Conservation (phyloP, 163 green algal genomes). For the Chloromonas sp. region DNA sequence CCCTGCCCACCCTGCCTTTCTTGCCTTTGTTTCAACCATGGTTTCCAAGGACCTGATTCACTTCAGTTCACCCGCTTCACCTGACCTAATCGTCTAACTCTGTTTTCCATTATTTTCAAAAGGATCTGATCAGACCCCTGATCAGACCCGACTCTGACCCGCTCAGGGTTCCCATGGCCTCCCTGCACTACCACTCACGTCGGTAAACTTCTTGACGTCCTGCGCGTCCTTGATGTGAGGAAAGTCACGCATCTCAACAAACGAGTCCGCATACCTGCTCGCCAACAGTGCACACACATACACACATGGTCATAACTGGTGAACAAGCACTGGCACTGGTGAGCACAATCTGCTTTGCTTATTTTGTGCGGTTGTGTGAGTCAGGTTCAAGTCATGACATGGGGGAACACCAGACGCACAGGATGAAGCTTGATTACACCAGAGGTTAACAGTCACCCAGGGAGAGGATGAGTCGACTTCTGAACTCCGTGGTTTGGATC, state of each 20-base stretch:
- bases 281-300: constrained; percentile 12
- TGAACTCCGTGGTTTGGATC: no score
- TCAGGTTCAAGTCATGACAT: not conserved
- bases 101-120: no score
- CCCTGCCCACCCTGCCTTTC: no score
- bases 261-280: constrained; percentile 95
- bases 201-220: constrained; percentile 83
- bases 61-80: no score
- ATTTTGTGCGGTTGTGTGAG: no score
- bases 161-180: not conserved
- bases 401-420: not conserved
- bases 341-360: no score
- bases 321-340: not conserved
- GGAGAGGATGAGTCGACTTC: no score
- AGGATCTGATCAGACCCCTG: not conserved
- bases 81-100: no score
- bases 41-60: no score
- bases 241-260: constrained; percentile 82
- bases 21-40: no score
- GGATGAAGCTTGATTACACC: not conserved
- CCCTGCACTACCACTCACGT: not conserved
- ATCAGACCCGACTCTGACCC: not conserved
- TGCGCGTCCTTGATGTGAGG: constrained; percentile 51
- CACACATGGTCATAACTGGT: not conserved
- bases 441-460: not conserved